These are phyloP conservation scores for Heterococcus sp. DNA, from an alignment of 108 stramenopile genomes.

Conservation along the genomic window DNA sequence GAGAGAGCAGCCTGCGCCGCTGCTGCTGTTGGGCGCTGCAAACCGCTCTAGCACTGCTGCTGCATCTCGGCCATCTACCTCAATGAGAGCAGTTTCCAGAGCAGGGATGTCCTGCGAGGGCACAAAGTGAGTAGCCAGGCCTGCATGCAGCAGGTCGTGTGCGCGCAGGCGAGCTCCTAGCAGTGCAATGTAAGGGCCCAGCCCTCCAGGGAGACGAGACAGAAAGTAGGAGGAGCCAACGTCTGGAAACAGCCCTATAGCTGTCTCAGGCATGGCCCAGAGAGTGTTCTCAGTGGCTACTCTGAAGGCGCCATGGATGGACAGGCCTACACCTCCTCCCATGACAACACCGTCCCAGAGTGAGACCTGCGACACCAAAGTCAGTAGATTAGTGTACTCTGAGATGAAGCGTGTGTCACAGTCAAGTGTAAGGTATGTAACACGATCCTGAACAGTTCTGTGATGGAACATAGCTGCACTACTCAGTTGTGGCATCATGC, in stretches of 20 bases:
- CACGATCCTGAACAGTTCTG: no score
- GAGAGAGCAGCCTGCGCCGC: no score
- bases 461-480: no score
- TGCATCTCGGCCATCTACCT: slow-evolving; percentile 2
- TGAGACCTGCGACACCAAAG: slow-evolving; percentile 69
- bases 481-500: no score
- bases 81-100: slow-evolving; percentile 3
- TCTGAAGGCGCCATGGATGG: slow-evolving; percentile 82
- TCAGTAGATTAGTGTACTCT: background rate
- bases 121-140: slow-evolving; percentile 91
- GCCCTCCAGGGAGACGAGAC: slow-evolving; percentile 70
- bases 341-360: slow-evolving; percentile 97
- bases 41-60: slow-evolving; percentile 9
- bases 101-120: slow-evolving; percentile 56
- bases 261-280: slow-evolving; percentile 96
- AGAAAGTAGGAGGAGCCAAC: slow-evolving; percentile 87
- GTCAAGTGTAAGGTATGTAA: no score
- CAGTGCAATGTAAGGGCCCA: slow-evolving; percentile 82
- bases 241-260: slow-evolving; percentile 94
- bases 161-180: slow-evolving; percentile 78
- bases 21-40: background rate
- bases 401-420: background rate
- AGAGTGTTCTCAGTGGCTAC: slow-evolving; percentile 85
- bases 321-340: slow-evolving; percentile 96
- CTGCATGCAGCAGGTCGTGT: slow-evolving; percentile 75